Base-by-base conservation (phyloP, 1,139 yeast species). In the Geotrichum histeridarum region DNA sequence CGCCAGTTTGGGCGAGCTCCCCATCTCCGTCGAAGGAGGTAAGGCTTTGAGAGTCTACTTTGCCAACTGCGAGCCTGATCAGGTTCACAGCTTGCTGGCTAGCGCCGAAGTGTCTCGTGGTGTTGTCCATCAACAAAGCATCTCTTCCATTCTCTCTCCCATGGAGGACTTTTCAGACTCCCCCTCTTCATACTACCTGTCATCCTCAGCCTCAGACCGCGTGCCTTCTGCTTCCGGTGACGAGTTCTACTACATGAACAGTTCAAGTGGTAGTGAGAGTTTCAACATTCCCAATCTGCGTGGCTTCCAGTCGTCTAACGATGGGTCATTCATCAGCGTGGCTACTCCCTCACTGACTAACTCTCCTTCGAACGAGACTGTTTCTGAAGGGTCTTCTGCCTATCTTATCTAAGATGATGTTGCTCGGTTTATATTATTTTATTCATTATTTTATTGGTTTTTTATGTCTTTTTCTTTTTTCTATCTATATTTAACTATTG, bases 1-100 rank as follows among this genome's bases (percentile, higher is more conserved):
- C 4, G 61, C 71, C 11, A 56, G 60, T 12, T 64, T 70, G 2
- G 74, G 74, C 12, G 73, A 70, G 62, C 65, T 71, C 49, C 74
- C 74, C 17, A 56, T 71, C 4, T 59, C 72, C 0, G 56, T 70
- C 14, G 71, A 67, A 54, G 58, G 56, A 36, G 66, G 68, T 31
- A 56, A 59, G 27, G 55, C 59, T 4, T 48, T 71, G 14, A 65
- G 74, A 33, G 66, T 71, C 7, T 72, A 71, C 54, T 70, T 71
- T 61, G 73, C 74, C 48, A 71, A 71, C 54, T 60, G 70, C 33
- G 73, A 69, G 49, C 55, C 65, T 1, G 66, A 62, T n/a, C 62
- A 65, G 46, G 72, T 70, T n/a, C 58, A 61, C 37, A 42, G 57
- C 33, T 59, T 70, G 38, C 59, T 69, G 48, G 59, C 59, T 9